phyloP scores from a whole-genome alignment of 495 filamentous ascomycete species.

The Penicilliopsis zonata region DNA sequence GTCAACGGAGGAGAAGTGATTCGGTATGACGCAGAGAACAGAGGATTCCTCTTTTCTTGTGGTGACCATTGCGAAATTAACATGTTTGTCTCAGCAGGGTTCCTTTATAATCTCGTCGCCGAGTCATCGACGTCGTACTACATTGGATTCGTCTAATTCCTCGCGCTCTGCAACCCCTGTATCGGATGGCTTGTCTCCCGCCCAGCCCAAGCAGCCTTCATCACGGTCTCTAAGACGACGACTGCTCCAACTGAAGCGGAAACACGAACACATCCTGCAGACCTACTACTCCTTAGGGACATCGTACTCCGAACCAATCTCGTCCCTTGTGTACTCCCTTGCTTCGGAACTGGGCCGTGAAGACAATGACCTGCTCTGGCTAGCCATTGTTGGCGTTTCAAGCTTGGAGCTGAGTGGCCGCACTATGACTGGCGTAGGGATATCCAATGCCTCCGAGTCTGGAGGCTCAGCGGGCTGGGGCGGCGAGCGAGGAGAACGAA shows the following conservation, averaged over 20 bases:
- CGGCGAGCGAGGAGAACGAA: slow-evolving; percentile 68
- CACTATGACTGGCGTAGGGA: slow-evolving; percentile 65
- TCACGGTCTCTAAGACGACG: slow-evolving; percentile 56
- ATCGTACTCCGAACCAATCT: slow-evolving; percentile 90
- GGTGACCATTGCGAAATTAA: background rate
- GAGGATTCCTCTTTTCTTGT: background rate
- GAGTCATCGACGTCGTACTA: slow-evolving; percentile 23
- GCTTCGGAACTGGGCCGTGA: slow-evolving; percentile 91
- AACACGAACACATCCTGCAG: slow-evolving; percentile 60
- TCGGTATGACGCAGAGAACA: slow-evolving; percentile 54
- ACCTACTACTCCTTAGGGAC: slow-evolving; percentile 77
- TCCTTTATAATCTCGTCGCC: slow-evolving; percentile 39
- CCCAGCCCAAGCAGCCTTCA: slow-evolving; percentile 50
- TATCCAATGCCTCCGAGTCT: slow-evolving; percentile 45
- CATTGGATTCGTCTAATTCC: slow-evolving; percentile 30
- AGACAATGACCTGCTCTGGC: slow-evolving; percentile 93
- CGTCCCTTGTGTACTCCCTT: slow-evolving; percentile 83
- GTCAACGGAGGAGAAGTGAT: slow-evolving; percentile 73
- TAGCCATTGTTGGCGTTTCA: slow-evolving; percentile 82
- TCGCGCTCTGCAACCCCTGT: slow-evolving; percentile 34
- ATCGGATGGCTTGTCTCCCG: slow-evolving; percentile 41
- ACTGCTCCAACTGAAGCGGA: slow-evolving; percentile 59
- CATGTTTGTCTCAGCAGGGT: slow-evolving; percentile 40
- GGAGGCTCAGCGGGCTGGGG: slow-evolving; percentile 65
- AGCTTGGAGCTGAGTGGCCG: slow-evolving; percentile 87